Conservation (phyloP, 345 rosid species). For the Citrus mangshanensis region DNA sequence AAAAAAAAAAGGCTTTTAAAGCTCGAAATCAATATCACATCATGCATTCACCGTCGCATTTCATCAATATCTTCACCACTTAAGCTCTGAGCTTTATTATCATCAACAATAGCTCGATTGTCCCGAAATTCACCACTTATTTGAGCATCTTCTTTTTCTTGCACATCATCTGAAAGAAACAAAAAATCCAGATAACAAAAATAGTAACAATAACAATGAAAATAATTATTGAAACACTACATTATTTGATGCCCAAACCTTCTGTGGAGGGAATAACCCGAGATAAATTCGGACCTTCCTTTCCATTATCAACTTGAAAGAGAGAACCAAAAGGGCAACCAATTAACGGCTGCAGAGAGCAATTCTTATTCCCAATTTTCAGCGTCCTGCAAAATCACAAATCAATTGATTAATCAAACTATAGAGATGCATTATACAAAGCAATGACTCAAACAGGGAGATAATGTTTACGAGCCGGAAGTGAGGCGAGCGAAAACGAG, state of each 20-base stretch:
- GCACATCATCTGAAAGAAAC: conserved; percentile 27
- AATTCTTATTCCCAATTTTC: conserved; percentile 71
- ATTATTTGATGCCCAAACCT: conserved; percentile 32
- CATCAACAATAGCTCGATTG: conserved; percentile 69
- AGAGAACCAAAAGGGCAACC: conserved; percentile 85
- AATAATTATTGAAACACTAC: too few relatives aligned
- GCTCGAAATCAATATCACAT: background rate
- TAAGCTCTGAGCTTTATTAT: conserved; percentile 78
- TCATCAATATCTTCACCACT: conserved; percentile 80
- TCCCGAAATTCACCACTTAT: conserved; percentile 54
- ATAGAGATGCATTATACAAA: background rate
- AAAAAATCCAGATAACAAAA: background rate
- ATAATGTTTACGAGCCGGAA: conserved; percentile 60
- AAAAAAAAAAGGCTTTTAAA: background rate
- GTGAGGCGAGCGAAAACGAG: conserved; percentile 90
- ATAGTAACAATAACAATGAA: background rate
- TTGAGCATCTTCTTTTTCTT: conserved; percentile 35
- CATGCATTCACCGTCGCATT: conserved; percentile 55
- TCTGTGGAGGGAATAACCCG: conserved; percentile 41
- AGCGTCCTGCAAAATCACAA: conserved; percentile 37
- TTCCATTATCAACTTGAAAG: conserved; percentile 72
- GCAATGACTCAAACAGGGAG: background rate
- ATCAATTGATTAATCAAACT: background rate
- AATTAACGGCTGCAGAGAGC: conserved; percentile 63
- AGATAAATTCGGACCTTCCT: conserved; percentile 54